A percentile compares a stretch with the other conserved stretches of the same genome.
Conservation (phyloP, 352 stramenopile genomes). For the Paralagenidium karlingii region DNA sequence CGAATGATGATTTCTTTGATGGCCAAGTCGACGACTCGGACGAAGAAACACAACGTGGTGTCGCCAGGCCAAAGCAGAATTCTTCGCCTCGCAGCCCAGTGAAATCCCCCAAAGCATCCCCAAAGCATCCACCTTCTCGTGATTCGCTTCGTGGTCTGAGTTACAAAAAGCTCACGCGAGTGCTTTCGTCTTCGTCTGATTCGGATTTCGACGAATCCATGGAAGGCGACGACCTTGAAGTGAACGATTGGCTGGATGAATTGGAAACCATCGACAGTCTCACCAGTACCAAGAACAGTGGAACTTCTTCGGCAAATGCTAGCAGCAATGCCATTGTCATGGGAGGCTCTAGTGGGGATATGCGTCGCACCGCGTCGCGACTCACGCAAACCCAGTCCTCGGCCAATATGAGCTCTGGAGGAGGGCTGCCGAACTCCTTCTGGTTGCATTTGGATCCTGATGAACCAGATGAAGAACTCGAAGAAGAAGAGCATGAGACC, state of each 20-base stretch:
- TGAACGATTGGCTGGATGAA: slow-evolving; percentile 72
- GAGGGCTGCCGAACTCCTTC: not conserved
- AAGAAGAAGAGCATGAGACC: slow-evolving; percentile 40
- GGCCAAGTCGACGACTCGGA: no score
- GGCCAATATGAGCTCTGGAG: slow-evolving; percentile 3
- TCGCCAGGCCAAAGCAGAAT: no score
- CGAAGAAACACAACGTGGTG: no score
- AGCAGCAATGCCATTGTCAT: slow-evolving; percentile 10
- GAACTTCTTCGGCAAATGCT: no score
- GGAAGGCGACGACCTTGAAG: slow-evolving; percentile 38
- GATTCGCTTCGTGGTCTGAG: no score
- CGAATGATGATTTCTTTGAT: no score
- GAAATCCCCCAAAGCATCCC: no score
- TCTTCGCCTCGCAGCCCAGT: no score
- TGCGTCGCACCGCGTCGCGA: not conserved
- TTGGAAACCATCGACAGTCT: slow-evolving; percentile 37
- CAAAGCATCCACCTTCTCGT: no score
- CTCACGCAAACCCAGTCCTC: slow-evolving; percentile 20
- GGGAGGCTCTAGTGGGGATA: not conserved
- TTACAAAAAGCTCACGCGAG: no score
- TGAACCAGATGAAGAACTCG: slow-evolving; percentile 22
- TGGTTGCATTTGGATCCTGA: slow-evolving; percentile 50
- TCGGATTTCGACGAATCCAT: no score
- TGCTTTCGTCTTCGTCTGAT: no score
- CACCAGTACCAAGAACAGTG: slow-evolving; percentile 11